Evolutionary conservation across 2,329 filamentous ascomycete genomes (phyloP), one percentile per base, ranked within the genome.

Genomic region (Didymellaceae sp.): DNA sequence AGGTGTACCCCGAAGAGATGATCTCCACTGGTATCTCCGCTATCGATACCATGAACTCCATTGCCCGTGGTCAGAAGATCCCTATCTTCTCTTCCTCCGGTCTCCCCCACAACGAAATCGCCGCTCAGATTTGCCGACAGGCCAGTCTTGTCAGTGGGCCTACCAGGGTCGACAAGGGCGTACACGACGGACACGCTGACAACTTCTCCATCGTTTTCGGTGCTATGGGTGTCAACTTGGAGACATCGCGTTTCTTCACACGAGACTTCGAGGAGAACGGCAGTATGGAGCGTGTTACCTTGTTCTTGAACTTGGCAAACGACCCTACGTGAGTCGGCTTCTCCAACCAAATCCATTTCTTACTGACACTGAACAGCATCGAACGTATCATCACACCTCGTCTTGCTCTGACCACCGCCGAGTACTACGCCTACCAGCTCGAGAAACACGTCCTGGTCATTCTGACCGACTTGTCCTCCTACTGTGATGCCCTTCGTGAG

Each of bases 151-250:
- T 97, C 60, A 86, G 91, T 65, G 91, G 81, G 82, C 91, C 91
- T 26, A 96, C 90, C 74, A 99, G 97, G 85, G 92, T 89, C 60
- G 87, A 94, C 24, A 99, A 99, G 85, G 92, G 89, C 61, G 87
- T 94, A 20, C 94, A 99, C 72, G 95, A 99, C 70, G 92, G 87
- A 48, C 94, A 99, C 77, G 91, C 97, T 71, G 94, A 99, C 72
- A 99, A 99, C 82, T 99, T 99, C 84, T 97, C 92, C 54, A 99
- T 99, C 69, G 94, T 99, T 50, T 99, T 99, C 74, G 95, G 91
- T 72, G 94, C 94, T 71, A 99, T 99, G 94, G 94, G 94, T 91
- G 94, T 99, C 66, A 99, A 99, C 81, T 86, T 99, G 87, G 94
- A 99, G 75, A 99, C 94, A 24, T 90, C 89, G 67, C 89, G 94